phyloP scores from a whole-genome alignment of 2,329 filamentous ascomycete genomes.

The Fusarium praegraminearum region DNA sequence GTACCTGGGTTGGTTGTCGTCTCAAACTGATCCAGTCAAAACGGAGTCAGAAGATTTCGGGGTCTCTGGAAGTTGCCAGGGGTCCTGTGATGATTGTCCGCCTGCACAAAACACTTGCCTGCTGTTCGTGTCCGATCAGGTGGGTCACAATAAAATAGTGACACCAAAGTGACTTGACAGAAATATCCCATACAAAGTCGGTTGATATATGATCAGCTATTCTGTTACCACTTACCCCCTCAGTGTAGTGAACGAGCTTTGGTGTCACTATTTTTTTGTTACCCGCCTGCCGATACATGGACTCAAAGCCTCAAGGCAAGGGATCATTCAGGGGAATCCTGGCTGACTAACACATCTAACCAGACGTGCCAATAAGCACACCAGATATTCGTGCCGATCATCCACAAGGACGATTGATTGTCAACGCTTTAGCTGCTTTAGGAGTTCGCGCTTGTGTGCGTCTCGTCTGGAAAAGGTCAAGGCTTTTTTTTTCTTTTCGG shows the following conservation, averaged over 20 bases:
- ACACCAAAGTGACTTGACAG: too few species aligned
- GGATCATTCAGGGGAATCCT: conserved; percentile 33
- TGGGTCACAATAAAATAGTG: too few species aligned
- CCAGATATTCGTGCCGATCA: conserved; percentile 34
- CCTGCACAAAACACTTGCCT: conserved; percentile 39
- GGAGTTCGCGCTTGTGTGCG: conserved; percentile 30
- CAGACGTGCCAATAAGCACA: conserved; percentile 28
- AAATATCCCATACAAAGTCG: too few species aligned
- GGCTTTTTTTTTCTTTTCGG: conserved; percentile 20
- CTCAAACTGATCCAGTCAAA: conserved; percentile 18
- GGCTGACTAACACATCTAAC: conserved; percentile 24
- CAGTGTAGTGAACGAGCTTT: too few species aligned
- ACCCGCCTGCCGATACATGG: too few species aligned
- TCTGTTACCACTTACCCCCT: too few species aligned
- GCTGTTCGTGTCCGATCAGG: conserved; percentile 14
- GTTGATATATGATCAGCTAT: too few species aligned
- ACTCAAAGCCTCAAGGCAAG: conserved; percentile 32
- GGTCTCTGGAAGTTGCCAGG: conserved; percentile 33
- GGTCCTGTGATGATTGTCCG: conserved; percentile 17
- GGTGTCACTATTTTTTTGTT: too few species aligned
- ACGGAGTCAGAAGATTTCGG: conserved; percentile 32
- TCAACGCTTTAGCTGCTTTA: conserved; percentile 39
- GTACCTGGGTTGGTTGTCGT: conserved; percentile 14
- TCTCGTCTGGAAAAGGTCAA: conserved; percentile 35
- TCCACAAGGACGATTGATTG: conserved; percentile 44